phyloP scores from a whole-genome alignment of 2,329 filamentous ascomycete species.

The Moelleriella libera region DNA sequence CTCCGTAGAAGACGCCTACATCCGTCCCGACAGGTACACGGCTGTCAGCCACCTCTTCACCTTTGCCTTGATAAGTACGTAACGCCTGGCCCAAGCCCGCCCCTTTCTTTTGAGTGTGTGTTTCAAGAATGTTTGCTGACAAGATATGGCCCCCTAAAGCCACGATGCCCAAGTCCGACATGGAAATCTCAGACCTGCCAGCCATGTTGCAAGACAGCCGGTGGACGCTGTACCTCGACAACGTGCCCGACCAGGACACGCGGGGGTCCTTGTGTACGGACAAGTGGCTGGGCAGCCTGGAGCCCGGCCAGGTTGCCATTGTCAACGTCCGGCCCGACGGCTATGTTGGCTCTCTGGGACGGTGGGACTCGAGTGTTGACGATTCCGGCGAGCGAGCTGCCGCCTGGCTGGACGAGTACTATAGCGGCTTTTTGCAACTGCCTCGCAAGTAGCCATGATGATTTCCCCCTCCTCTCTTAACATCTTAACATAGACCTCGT shows the following conservation, averaged over 20 bases:
- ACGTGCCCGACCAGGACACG: constrained; percentile 41
- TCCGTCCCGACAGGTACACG: constrained; percentile 54
- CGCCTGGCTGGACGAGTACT: constrained; percentile 40
- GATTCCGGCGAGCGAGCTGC: constrained; percentile 37
- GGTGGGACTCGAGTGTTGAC: constrained; percentile 36
- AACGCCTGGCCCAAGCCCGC: not conserved
- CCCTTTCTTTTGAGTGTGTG: too few relatives aligned
- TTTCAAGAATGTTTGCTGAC: too few relatives aligned
- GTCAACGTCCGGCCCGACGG: constrained; percentile 60
- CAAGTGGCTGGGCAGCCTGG: constrained; percentile 54
- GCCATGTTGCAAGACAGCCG: constrained; percentile 45
- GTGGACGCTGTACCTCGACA: constrained; percentile 62
- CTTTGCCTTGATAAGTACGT: constrained; percentile 51
- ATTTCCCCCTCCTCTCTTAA: not conserved
- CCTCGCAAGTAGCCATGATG: constrained; percentile 13
- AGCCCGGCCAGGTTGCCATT: constrained; percentile 43
- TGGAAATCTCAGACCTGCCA: constrained; percentile 55
- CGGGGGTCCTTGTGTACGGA: constrained; percentile 41
- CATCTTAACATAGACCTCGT: not conserved
- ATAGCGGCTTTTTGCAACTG: constrained; percentile 37
- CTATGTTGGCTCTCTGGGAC: constrained; percentile 52
- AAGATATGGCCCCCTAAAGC: constrained; percentile 18
- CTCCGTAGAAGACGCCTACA: constrained; percentile 49
- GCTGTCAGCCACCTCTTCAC: constrained; percentile 56
- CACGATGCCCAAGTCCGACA: constrained; percentile 43